Conservation (phyloP, 2,329 filamentous ascomycete genomes). For the Keithomyces neogunnii region DNA sequence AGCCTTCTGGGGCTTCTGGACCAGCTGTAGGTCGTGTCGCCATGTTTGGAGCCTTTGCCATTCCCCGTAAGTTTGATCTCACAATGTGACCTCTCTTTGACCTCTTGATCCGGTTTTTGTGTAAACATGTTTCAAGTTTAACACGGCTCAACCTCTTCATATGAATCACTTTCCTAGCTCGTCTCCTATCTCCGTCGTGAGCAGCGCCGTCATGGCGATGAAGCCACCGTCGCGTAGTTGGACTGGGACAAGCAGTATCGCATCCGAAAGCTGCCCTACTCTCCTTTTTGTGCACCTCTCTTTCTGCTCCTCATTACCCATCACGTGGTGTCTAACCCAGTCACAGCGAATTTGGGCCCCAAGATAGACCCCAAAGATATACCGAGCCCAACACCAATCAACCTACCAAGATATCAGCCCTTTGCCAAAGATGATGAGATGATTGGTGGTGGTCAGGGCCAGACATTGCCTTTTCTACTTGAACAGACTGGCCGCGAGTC, state of each 20-base stretch:
- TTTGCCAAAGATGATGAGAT: slow-evolving; percentile 23
- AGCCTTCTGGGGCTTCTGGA: background rate
- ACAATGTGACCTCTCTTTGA: background rate
- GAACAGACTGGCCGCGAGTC: slow-evolving; percentile 44
- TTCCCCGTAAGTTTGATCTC: slow-evolving; percentile 26
- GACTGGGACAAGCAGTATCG: background rate
- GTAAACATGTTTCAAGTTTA: background rate
- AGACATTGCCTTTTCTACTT: slow-evolving; percentile 36
- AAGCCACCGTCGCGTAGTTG: background rate
- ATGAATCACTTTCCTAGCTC: no score
- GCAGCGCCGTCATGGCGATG: background rate
- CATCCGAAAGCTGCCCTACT: background rate
- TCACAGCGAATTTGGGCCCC: slow-evolving; percentile 19
- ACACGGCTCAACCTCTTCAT: background rate
- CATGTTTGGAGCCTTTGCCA: slow-evolving; percentile 36
- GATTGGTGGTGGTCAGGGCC: slow-evolving; percentile 23
- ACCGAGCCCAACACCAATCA: slow-evolving; percentile 47
- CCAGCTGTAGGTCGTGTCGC: slow-evolving; percentile 8
- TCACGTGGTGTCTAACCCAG: slow-evolving; percentile 7
- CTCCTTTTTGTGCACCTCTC: background rate
- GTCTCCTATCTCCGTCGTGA: background rate
- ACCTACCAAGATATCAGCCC: slow-evolving; percentile 38
- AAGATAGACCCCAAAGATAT: slow-evolving; percentile 40
- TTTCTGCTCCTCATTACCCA: background rate
- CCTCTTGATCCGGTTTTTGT: slow-evolving; percentile 4